Conservation (phyloP, 305 asterid species). For the Fraxinus albicans region DNA sequence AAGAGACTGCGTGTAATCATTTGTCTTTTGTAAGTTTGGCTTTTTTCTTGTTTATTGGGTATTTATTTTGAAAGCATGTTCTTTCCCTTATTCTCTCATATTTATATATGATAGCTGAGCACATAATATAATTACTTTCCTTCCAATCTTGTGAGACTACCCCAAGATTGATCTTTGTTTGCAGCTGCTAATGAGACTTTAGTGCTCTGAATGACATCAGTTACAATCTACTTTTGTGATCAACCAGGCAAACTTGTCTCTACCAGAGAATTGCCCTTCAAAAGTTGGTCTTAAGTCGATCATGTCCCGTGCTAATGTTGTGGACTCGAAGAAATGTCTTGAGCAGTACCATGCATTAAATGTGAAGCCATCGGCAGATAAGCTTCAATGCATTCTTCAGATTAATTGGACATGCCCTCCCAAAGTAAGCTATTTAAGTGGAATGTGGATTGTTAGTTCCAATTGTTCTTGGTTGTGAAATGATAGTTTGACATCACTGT, state of each 20-base stretch:
- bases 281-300: slow-evolving; percentile 14
- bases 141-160: neutral
- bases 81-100: neutral
- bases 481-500: neutral
- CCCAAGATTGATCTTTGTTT: neutral
- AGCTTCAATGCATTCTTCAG: slow-evolving; percentile 26
- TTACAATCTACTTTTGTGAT: slow-evolving; percentile 3
- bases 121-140: neutral
- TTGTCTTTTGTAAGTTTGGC: neutral
- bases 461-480: neutral
- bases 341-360: slow-evolving; percentile 27
- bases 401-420: slow-evolving; percentile 51
- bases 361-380: slow-evolving; percentile 13
- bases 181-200: neutral
- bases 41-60: neutral
- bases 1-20: neutral
- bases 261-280: slow-evolving; percentile 1
- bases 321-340: slow-evolving; percentile 13
- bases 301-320: slow-evolving; percentile 1
- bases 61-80: neutral
- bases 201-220: neutral
- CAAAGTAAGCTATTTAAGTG: slow-evolving; percentile 31
- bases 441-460: neutral
- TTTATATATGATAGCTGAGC: neutral
- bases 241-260: slow-evolving; percentile 17